Evolutionary conservation across 2,329 filamentous ascomycete genomes (phyloP).

Genomic region (Diaporthe amygdali): DNA sequence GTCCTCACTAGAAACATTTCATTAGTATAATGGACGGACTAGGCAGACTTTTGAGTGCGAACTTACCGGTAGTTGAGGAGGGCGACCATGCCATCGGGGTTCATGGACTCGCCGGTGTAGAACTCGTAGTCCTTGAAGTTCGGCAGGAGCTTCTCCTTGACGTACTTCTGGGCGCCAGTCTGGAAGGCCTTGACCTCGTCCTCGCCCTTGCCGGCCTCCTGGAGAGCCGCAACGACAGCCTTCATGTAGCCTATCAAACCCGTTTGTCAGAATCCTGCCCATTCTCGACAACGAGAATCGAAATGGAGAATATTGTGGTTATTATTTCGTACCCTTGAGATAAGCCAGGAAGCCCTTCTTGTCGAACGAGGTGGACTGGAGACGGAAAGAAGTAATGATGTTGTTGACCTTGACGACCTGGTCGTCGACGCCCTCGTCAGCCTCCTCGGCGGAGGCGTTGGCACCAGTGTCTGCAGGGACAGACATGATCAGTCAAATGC

Average conservation of each 20-base stretch:
- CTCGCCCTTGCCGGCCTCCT: conserved; percentile 60
- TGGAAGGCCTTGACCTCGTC: conserved; percentile 81
- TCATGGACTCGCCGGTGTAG: conserved; percentile 89
- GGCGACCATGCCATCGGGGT: conserved; percentile 91
- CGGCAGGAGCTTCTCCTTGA: conserved; percentile 79
- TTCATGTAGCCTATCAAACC: conserved; percentile 77
- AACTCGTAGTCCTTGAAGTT: conserved; percentile 98
- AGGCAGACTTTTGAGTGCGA: background rate
- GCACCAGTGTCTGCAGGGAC: conserved; percentile 76
- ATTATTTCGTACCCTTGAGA: conserved; percentile 74
- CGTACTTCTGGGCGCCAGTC: conserved; percentile 72
- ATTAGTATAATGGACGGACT: background rate
- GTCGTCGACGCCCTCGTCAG: conserved; percentile 77
- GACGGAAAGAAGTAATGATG: conserved; percentile 90
- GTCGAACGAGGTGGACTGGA: conserved; percentile 78
- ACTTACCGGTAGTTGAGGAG: conserved; percentile 87
- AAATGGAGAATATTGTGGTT: background rate
- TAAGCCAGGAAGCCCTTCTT: conserved; percentile 86
- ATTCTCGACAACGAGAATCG: background rate
- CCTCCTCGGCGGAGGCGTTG: conserved; percentile 96
- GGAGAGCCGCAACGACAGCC: conserved; percentile 75
- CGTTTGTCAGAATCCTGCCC: conserved; percentile 8
- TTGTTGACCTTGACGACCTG: conserved; percentile 80
- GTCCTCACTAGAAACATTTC: conserved; percentile 63
- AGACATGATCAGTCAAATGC: background rate